Evolutionary conservation across 1,284 basidiomycete species (phyloP), one percentile per base, ranked within the genome.

Genomic region (Trichosporon asahii): DNA sequence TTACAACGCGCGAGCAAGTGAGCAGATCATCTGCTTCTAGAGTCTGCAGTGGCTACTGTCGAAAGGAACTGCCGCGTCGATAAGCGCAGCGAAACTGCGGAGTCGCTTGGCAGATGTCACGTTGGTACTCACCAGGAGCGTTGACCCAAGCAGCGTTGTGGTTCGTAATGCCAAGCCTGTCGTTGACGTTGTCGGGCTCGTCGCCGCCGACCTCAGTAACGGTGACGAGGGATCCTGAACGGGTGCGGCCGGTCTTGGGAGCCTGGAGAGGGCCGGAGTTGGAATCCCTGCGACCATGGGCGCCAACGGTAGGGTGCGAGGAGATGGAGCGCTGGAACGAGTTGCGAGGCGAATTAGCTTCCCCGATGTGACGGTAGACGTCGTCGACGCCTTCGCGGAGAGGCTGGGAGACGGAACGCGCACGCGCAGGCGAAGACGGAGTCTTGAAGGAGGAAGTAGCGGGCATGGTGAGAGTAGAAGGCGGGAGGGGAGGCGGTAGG

Each of bases 121-220:
- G 14, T 25, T 2, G 15, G 8, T 31, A 83, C 88, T 70, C 66
- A 94, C 95, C 96, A 85, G 99, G 99, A 73, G 92, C 90, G 81
- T 99, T 98, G 78, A 99, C 97, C 96, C 96, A 99, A 79, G 95
- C 90, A 9, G 94, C 95, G 82, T 99, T 99, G 77, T 93, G 89
- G 82, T 98, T 98, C 66, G 89, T 87, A 57, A 90, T 88, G 73
- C 89, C 90, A 75, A 92, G 88, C 84, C 95, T 76, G 71, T 84
- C 94, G 23, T 93, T 88, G 4, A 90, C 86, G 76, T 92, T 90
- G 78, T 95, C 92, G 63, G 89, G 86, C 21, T 89, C 88, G 74
- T 90, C 88, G 76, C 90, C 90, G 46, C 90, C 91, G 68, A 95
- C 89, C 78, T 93, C 88, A 79, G 95, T 93, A 66, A 96, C 92